Conservation (phyloP, 441 rosid genomes). For the Manihot esculenta region DNA sequence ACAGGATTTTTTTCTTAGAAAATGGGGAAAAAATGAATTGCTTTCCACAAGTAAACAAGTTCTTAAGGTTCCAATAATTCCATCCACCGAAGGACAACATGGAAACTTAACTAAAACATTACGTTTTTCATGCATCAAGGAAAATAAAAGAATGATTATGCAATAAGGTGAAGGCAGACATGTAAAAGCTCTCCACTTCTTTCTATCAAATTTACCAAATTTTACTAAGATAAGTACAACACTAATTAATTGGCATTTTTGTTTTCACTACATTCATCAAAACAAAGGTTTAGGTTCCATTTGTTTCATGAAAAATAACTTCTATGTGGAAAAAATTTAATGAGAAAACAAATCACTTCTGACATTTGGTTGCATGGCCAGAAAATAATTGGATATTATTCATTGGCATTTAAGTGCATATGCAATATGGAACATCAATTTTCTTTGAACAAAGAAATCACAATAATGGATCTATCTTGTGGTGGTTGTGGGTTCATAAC, state of each 20-base stretch:
- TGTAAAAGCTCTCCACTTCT: neutral
- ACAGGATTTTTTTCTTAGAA: too few relatives aligned
- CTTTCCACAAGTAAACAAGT: too few relatives aligned
- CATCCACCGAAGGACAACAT: neutral
- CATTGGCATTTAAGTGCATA: neutral
- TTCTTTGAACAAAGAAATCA: neutral
- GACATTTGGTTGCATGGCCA: neutral
- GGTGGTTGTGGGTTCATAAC: neutral
- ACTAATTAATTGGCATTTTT: slow-evolving; percentile 2
- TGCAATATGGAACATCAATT: neutral
- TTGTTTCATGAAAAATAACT: neutral
- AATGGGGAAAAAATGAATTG: too few relatives aligned
- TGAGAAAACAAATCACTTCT: neutral
- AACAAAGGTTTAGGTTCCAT: neutral
- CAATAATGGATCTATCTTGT: neutral
- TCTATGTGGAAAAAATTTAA: neutral
- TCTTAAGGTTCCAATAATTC: neutral
- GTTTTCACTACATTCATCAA: neutral
- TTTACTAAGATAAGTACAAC: neutral
- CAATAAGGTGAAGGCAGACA: neutral
- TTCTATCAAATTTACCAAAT: neutral
- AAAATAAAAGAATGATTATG: neutral
- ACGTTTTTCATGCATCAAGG: neutral
- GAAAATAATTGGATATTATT: neutral
- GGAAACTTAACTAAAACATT: neutral